Conservation (phyloP, 805 yeast species). For the Saccharomyces cerevisiae region DNA sequence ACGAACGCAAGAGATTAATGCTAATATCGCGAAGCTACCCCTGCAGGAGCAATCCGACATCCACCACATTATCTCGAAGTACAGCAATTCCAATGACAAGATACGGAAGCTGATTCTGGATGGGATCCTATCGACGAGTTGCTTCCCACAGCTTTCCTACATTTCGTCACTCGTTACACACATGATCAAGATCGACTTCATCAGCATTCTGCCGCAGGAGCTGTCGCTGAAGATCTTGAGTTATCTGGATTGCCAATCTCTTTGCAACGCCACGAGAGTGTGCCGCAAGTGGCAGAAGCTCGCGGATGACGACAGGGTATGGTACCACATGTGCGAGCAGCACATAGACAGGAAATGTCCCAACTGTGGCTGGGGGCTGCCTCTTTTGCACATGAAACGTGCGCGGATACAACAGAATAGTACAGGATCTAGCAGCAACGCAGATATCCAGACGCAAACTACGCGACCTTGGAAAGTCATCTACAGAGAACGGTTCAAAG, state of each 20-base stretch:
- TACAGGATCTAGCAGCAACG: background rate
- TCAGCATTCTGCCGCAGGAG: slow-evolving; percentile 78
- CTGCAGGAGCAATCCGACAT: slow-evolving; percentile 66
- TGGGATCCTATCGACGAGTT: slow-evolving; percentile 82
- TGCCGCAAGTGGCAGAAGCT: slow-evolving; percentile 76
- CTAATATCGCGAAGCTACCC: slow-evolving; percentile 39
- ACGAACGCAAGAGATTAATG: slow-evolving; percentile 25
- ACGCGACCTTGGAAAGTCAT: slow-evolving; percentile 94
- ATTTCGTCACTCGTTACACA: slow-evolving; percentile 71
- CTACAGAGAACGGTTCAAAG: slow-evolving; percentile 80
- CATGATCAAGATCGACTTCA: slow-evolving; percentile 81
- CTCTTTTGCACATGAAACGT: slow-evolving; percentile 81
- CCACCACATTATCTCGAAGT: slow-evolving; percentile 75
- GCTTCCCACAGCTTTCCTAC: slow-evolving; percentile 89
- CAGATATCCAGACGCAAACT: slow-evolving; percentile 19
- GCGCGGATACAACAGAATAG: slow-evolving; percentile 27
- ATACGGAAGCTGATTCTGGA: slow-evolving; percentile 70
- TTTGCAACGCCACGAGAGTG: slow-evolving; percentile 91
- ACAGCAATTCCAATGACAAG: slow-evolving; percentile 59
- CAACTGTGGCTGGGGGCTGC: slow-evolving; percentile 98
- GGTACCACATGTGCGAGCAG: slow-evolving; percentile 98
- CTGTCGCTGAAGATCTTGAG: slow-evolving; percentile 76
- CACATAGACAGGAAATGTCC: slow-evolving; percentile 97
- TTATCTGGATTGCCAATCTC: slow-evolving; percentile 85
- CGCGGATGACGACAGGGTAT: slow-evolving; percentile 93